Evolutionary conservation across 169 alveolate genomes (phyloP).

Genomic region (Amoebophrya sp.): DNA sequence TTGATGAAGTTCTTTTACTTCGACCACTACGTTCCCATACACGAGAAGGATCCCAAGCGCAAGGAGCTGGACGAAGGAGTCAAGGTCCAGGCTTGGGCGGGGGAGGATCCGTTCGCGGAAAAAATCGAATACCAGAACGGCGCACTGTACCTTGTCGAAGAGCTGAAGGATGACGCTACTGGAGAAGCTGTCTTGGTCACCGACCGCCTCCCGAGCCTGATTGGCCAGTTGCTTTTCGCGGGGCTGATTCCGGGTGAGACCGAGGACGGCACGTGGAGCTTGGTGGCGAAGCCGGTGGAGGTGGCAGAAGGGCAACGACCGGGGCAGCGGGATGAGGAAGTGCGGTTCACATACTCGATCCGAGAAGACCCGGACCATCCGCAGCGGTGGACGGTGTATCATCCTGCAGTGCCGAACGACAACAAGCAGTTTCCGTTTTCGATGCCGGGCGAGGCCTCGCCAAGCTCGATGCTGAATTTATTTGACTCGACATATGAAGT

Average conservation of each 20-base stretch:
- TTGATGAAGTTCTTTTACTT: not conserved
- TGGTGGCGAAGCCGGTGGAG: no score
- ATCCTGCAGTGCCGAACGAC: no score
- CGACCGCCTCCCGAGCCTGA: not conserved
- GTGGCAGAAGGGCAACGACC: no score
- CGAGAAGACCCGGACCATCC: no score
- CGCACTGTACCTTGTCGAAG: not conserved
- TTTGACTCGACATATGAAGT: no score
- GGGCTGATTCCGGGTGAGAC: not conserved
- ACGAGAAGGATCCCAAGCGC: not conserved
- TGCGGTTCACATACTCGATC: no score
- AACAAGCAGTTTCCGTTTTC: no score
- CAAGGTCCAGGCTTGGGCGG: not conserved
- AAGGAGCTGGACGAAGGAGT: not conserved
- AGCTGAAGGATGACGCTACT: not conserved
- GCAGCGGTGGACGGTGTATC: no score
- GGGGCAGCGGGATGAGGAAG: no score
- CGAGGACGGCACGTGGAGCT: no score
- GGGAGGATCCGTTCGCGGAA: not conserved
- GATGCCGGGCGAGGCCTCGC: no score
- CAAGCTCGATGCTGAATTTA: no score
- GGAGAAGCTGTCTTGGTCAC: not conserved
- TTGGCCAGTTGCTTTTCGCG: not conserved
- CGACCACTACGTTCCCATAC: not conserved
- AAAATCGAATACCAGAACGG: not conserved